These are phyloP conservation scores for Solanum microdontum DNA, from an alignment of 257 asterid species.

Conservation along the genomic window DNA sequence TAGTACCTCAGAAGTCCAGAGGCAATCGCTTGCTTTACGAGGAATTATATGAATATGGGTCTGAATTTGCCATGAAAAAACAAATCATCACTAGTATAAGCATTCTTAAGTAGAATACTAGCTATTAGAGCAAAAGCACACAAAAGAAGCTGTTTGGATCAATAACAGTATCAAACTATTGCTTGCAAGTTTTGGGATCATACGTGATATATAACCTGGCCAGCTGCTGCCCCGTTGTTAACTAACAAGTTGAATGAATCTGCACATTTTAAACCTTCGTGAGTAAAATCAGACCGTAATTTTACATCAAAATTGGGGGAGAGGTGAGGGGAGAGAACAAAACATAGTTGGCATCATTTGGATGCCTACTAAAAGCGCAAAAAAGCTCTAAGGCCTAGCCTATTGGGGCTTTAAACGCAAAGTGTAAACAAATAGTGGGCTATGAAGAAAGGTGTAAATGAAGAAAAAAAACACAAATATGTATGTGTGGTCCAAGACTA, in stretches of 20 bases:
- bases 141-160: neutral
- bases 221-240: constrained; percentile 90
- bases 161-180: neutral
- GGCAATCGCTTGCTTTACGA: constrained; percentile 74
- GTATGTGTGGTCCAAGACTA: neutral
- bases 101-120: neutral
- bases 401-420: neutral
- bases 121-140: neutral
- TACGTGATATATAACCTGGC: constrained; percentile 92
- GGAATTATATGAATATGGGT: constrained; percentile 97
- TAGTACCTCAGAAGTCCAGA: constrained; percentile 89
- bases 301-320: neutral
- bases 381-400: neutral
- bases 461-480: neutral
- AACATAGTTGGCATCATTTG: neutral
- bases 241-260: constrained; percentile 95
- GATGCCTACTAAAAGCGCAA: neutral
- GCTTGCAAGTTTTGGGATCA: constrained; percentile 3
- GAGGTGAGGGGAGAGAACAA: neutral
- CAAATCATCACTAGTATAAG: constrained; percentile 3
- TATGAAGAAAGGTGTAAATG: neutral
- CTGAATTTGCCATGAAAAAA: constrained; percentile 38
- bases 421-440: neutral
- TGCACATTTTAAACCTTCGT: constrained; percentile 14
- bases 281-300: neutral